Evolutionary conservation across 176 grass and related monocot species (phyloP).

Genomic region (Saccharum spontaneum): DNA sequence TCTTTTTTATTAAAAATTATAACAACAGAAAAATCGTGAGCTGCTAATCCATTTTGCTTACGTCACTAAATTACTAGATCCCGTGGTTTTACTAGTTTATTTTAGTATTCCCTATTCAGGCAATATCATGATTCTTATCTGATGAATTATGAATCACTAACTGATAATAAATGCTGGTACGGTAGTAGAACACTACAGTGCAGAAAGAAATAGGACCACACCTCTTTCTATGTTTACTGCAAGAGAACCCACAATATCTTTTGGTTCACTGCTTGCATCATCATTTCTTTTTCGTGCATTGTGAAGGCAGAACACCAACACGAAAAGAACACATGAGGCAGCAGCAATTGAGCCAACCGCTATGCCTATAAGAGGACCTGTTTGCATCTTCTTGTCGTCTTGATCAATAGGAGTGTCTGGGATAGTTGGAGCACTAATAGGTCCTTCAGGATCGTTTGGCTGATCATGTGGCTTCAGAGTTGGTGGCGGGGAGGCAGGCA

Average conservation of each 20-base stretch:
- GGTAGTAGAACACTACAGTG: not conserved
- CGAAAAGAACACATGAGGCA: conserved; percentile 59
- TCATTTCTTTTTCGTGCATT: conserved; percentile 51
- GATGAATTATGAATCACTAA: not conserved
- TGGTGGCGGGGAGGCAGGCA: conserved; percentile 57
- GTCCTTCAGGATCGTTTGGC: conserved; percentile 32
- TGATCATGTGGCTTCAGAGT: conserved; percentile 41
- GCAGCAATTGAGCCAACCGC: conserved; percentile 61
- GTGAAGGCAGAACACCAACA: conserved; percentile 54
- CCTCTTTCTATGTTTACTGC: conserved; percentile 58
- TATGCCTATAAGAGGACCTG: conserved; percentile 61
- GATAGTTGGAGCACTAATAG: conserved; percentile 36
- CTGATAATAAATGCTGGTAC: not conserved
- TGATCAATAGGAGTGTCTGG: conserved; percentile 41
- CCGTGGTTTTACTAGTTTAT: not conserved
- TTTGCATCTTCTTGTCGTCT: conserved; percentile 57
- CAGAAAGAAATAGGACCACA: conserved; percentile 40
- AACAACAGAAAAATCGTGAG: not conserved
- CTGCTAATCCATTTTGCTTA: not conserved
- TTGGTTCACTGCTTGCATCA: conserved; percentile 46
- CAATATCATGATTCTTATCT: not conserved
- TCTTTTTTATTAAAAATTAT: not conserved
- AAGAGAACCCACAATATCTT: conserved; percentile 45
- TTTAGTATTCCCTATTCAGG: not conserved
- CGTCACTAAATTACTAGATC: not conserved